These are phyloP conservation scores for Asterochloris sp. DNA, from an alignment of 139 green algal species.

Conservation along the genomic window DNA sequence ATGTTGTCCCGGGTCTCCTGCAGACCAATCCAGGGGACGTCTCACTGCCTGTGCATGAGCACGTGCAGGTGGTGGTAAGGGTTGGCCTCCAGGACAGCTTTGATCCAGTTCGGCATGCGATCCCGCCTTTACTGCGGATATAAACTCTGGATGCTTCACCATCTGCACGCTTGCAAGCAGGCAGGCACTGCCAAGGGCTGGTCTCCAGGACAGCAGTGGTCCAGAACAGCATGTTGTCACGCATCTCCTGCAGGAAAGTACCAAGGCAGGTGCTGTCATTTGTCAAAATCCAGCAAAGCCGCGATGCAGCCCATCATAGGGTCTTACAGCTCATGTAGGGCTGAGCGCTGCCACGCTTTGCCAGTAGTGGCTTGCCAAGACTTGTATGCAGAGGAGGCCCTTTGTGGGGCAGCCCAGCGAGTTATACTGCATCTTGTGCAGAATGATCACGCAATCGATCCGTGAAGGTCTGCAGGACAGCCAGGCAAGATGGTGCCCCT, in stretches of 20 bases:
- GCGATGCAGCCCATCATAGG: constrained; percentile 83
- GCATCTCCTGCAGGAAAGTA: constrained; percentile 49
- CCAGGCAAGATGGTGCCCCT: too few relatives aligned
- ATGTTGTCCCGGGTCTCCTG: constrained; percentile 60
- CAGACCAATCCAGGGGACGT: neutral
- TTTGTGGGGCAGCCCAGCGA: too few relatives aligned
- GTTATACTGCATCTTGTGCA: too few relatives aligned
- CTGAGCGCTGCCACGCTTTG: too few relatives aligned
- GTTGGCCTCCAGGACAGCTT: constrained; percentile 79
- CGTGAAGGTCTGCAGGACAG: too few relatives aligned
- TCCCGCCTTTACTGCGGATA: constrained; percentile 72
- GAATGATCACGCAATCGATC: too few relatives aligned
- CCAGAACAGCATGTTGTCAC: constrained; percentile 72
- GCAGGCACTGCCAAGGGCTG: constrained; percentile 80
- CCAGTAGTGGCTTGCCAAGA: too few relatives aligned
- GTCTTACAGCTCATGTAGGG: too few relatives aligned
- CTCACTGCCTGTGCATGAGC: neutral
- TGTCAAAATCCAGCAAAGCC: constrained; percentile 66
- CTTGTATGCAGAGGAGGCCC: too few relatives aligned
- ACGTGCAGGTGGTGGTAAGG: neutral
- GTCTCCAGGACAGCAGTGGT: constrained; percentile 59
- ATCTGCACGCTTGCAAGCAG: constrained; percentile 51
- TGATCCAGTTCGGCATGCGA: constrained; percentile 73
- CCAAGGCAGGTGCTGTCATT: constrained; percentile 80
- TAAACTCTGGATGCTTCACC: constrained; percentile 65